Evolutionary conservation across 2,329 filamentous ascomycete genomes (phyloP).

Genomic region (Byssochlamys sp.): DNA sequence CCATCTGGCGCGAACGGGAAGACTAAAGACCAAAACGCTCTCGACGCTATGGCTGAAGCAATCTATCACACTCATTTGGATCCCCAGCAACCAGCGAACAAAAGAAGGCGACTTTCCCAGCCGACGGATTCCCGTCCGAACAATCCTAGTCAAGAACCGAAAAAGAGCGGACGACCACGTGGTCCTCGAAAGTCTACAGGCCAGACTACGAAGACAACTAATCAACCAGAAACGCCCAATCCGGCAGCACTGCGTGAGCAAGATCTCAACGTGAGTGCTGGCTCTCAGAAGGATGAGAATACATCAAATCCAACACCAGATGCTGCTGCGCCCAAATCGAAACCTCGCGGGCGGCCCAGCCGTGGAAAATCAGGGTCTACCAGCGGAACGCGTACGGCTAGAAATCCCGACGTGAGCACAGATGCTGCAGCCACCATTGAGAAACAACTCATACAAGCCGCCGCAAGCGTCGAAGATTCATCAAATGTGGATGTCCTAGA

Average conservation of each 20-base stretch:
- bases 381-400: neutral
- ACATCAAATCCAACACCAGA: constrained; percentile 7
- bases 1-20: constrained; percentile 6
- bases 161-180: constrained; percentile 15
- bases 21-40: neutral
- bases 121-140: constrained; percentile 3
- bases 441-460: neutral
- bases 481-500: neutral
- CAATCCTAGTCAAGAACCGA: constrained; percentile 8
- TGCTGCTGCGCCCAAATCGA: constrained; percentile 1
- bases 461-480: neutral
- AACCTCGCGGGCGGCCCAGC: neutral
- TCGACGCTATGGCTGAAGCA: neutral
- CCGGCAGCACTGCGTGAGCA: constrained; percentile 10
- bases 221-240: constrained; percentile 7
- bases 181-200: neutral
- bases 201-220: neutral
- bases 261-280: constrained; percentile 10
- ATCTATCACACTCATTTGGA: neutral
- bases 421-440: neutral
- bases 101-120: constrained; percentile 21
- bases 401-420: neutral
- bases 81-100: constrained; percentile 15
- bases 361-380: neutral
- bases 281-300: constrained; percentile 6